Conservation (phyloP, 768 basidiomycete species). For the Auricularia cornea region DNA sequence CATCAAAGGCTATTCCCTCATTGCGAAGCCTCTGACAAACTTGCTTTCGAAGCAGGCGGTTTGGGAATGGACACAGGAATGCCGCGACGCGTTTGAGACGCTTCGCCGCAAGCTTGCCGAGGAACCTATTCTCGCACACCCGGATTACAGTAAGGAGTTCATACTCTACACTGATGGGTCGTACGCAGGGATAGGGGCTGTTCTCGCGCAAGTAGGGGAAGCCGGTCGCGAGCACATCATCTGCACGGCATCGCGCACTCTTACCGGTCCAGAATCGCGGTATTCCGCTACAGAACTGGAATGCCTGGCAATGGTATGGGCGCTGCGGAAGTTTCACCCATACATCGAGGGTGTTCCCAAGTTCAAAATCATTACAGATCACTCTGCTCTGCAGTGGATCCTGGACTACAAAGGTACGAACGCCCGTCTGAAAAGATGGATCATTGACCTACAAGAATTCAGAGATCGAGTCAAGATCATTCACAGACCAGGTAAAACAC, state of each 20-base stretch:
- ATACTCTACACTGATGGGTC: background rate
- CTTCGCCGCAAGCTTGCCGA: background rate
- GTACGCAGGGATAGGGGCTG: background rate
- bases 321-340: background rate
- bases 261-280: background rate
- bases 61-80: background rate
- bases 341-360: background rate
- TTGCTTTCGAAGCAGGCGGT: background rate
- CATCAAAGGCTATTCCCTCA: background rate
- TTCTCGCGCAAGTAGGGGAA: background rate
- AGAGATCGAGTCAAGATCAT: background rate
- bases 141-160: background rate
- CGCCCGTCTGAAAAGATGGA: background rate
- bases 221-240: background rate
- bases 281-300: background rate
- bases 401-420: background rate
- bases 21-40: background rate
- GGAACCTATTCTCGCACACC: background rate
- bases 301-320: background rate
- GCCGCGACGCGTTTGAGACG: background rate
- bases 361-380: background rate
- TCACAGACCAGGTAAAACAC: background rate
- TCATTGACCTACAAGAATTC: background rate
- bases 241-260: background rate
- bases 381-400: background rate